Evolutionary conservation across 2,329 filamentous ascomycete species (phyloP).

Genomic region (Penicillium sp.): DNA sequence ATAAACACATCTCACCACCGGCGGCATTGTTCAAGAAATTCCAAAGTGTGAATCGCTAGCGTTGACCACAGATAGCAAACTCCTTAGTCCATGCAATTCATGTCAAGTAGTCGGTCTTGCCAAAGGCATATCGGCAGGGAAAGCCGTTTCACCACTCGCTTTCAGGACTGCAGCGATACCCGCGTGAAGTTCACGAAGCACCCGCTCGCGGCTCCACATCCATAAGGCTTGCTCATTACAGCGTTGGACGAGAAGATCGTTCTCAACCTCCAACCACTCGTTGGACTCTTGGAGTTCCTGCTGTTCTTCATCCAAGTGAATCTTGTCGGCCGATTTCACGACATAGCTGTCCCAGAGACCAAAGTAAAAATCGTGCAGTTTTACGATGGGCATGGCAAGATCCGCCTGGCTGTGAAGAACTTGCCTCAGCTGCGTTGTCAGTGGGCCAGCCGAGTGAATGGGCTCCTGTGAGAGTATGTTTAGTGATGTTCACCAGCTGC

Average conservation of each 20-base stretch:
- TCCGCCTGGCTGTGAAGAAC: not conserved
- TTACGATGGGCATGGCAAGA: not conserved
- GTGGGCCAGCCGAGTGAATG: not conserved
- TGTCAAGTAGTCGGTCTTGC: not conserved
- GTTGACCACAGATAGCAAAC: no score
- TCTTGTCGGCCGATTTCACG: not conserved
- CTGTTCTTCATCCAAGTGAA: not conserved
- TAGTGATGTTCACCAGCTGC: not conserved
- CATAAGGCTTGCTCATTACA: not conserved
- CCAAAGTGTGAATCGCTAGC: no score
- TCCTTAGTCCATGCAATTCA: not conserved
- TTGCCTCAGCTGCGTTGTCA: not conserved
- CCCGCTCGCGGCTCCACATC: not conserved
- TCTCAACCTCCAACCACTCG: not conserved
- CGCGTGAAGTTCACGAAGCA: not conserved
- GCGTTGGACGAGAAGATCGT: not conserved
- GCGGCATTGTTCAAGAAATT: not conserved
- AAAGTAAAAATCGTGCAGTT: not conserved
- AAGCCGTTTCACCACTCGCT: not conserved
- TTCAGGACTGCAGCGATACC: not conserved
- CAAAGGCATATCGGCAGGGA: not conserved
- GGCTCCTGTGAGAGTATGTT: not conserved
- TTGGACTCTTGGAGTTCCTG: not conserved
- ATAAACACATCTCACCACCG: not conserved
- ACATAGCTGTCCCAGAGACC: not conserved